Evolutionary conservation across 176 grass and related monocot genomes (phyloP).

Genomic region (Oryza meridionalis): DNA sequence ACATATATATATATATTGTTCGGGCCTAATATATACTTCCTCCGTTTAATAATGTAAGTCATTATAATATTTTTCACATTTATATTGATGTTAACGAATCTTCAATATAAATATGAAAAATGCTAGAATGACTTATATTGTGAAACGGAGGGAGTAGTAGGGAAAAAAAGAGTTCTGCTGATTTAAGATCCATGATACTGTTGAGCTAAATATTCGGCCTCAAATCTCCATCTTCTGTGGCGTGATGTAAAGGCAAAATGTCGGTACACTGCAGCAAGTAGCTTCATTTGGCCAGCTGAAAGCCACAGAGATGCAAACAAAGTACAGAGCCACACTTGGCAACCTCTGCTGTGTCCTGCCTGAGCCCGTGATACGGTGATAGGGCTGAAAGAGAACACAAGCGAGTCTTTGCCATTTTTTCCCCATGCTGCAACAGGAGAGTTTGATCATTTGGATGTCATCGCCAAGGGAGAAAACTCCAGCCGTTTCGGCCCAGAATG

Average conservation of each 20-base stretch:
- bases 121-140: no score
- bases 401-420: not conserved
- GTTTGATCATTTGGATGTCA: not conserved
- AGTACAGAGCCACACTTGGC: not conserved
- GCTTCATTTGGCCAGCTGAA: not conserved
- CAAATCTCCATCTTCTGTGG: not conserved
- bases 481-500: not conserved
- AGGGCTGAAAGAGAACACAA: not conserved
- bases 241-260: not conserved
- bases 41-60: no score
- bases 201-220: not conserved
- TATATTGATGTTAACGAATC: no score
- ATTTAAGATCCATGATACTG: not conserved
- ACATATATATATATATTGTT: no score
- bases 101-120: no score
- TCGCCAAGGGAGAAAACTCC: not conserved
- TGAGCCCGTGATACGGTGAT: not conserved
- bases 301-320: not conserved
- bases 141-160: no score
- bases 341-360: not conserved
- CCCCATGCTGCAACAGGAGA: not conserved
- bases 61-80: no score
- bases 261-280: not conserved
- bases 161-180: not conserved
- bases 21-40: no score